Evolutionary conservation across 495 filamentous ascomycete genomes (phyloP).

Genomic region (Penicillium robsamsonii): DNA sequence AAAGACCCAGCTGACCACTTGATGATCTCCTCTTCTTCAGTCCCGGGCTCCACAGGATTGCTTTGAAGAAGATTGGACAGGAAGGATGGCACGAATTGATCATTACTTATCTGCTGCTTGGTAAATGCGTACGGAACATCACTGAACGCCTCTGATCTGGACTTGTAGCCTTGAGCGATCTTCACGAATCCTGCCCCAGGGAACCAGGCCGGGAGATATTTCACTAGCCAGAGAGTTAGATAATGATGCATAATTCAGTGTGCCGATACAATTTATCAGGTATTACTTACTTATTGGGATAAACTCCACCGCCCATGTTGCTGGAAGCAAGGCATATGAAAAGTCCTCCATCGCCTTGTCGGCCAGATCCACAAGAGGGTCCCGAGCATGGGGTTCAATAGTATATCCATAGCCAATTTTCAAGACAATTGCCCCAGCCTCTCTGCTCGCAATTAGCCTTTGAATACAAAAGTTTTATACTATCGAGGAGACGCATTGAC

Average conservation of each 20-base stretch:
- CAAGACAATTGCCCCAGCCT: constrained; percentile 46
- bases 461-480: background rate
- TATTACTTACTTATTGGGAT: constrained; percentile 26
- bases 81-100: constrained; percentile 33
- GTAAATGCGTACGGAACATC: constrained; percentile 46
- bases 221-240: constrained; percentile 25
- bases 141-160: constrained; percentile 20
- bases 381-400: constrained; percentile 36
- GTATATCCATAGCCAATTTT: constrained; percentile 53
- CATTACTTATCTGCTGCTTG: constrained; percentile 40
- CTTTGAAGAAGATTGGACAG: constrained; percentile 36
- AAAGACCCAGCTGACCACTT: constrained; percentile 53
- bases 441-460: constrained; percentile 17
- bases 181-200: constrained; percentile 48
- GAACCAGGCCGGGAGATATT: constrained; percentile 46
- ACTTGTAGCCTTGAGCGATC: constrained; percentile 31
- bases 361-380: constrained; percentile 44
- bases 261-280: background rate
- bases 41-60: constrained; percentile 14
- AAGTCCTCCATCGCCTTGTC: constrained; percentile 45
- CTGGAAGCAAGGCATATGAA: constrained; percentile 39
- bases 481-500: background rate
- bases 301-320: constrained; percentile 47
- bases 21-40: constrained; percentile 30
- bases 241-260: too few relatives aligned